These are phyloP conservation scores for Suhomyces guaymorum DNA, from an alignment of 1,139 yeast species.

Conservation along the genomic window DNA sequence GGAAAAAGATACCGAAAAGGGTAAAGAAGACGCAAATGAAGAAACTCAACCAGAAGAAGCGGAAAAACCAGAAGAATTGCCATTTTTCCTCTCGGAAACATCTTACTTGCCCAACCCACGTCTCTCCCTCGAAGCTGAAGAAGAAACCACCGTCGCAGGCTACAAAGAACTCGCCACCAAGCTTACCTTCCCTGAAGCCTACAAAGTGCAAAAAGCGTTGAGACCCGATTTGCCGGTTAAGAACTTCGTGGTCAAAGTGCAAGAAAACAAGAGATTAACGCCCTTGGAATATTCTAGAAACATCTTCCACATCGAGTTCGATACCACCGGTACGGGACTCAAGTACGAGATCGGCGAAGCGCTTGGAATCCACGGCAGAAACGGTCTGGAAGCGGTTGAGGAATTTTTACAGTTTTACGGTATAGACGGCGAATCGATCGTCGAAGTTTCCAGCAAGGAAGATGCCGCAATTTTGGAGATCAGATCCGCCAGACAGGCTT, in stretches of 20 bases:
- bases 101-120: slow-evolving; percentile 64
- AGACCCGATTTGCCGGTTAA: slow-evolving; percentile 91
- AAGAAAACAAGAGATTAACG: slow-evolving; percentile 91
- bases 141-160: slow-evolving; percentile 39
- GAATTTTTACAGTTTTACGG: slow-evolving; percentile 73
- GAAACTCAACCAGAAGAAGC: no score
- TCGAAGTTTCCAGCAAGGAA: slow-evolving; percentile 74
- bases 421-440: slow-evolving; percentile 63
- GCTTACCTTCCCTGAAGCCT: slow-evolving; percentile 82
- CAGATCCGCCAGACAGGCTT: slow-evolving; percentile 79
- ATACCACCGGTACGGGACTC: slow-evolving; percentile 85
- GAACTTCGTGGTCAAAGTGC: slow-evolving; percentile 85
- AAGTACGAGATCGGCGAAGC: slow-evolving; percentile 96
- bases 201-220: slow-evolving; percentile 51
- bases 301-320: slow-evolving; percentile 96
- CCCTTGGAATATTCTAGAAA: slow-evolving; percentile 89
- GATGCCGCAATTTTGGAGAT: slow-evolving; percentile 58
- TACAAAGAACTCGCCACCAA: slow-evolving; percentile 65
- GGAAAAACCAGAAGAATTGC: slow-evolving; percentile 34
- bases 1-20: slow-evolving; percentile 20
- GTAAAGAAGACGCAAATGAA: slow-evolving; percentile 17
- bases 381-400: slow-evolving; percentile 63
- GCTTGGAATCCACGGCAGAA: slow-evolving; percentile 91
- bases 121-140: slow-evolving; percentile 35
- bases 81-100: slow-evolving; percentile 58